Evolutionary conservation across 192 early-diverging fungal genomes (phyloP).

Genomic region (Coemansia sp.): DNA sequence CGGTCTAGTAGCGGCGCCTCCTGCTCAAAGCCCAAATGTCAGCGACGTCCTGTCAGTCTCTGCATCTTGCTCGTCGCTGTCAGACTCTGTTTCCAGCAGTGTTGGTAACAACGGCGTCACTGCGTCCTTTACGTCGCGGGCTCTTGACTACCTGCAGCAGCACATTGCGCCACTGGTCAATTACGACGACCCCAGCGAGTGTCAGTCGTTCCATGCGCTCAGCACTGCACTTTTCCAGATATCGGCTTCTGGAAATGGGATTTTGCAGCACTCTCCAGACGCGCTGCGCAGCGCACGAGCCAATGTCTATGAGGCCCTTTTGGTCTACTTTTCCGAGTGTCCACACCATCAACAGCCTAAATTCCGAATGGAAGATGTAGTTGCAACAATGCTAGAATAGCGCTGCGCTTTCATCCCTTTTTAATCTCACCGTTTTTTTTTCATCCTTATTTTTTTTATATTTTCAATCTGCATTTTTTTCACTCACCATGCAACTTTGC

Average conservation of each 20-base stretch:
- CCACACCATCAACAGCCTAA: conserved; percentile 33
- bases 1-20: no score
- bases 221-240: conserved; percentile 52
- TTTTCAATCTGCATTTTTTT: not conserved
- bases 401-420: no score
- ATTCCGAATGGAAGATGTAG: conserved; percentile 21
- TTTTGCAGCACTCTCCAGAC: conserved; percentile 6
- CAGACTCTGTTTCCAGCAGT: not conserved
- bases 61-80: not conserved
- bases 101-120: not conserved
- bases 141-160: conserved; percentile 78
- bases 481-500: no score
- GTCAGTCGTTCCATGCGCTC: conserved; percentile 46
- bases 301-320: conserved; percentile 38
- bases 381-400: conserved; percentile 12
- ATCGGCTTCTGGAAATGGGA: not conserved
- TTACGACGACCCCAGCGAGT: conserved; percentile 41
- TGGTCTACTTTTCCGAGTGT: conserved; percentile 34
- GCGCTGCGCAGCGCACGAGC: conserved; percentile 27
- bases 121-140: conserved; percentile 23
- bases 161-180: conserved; percentile 73
- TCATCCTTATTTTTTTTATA: conserved; percentile 2
- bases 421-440: not conserved
- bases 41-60: not conserved
- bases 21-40: not conserved